Evolutionary conservation across 1,284 basidiomycete species (phyloP).

Genomic region (Moniliophthora roreri): DNA sequence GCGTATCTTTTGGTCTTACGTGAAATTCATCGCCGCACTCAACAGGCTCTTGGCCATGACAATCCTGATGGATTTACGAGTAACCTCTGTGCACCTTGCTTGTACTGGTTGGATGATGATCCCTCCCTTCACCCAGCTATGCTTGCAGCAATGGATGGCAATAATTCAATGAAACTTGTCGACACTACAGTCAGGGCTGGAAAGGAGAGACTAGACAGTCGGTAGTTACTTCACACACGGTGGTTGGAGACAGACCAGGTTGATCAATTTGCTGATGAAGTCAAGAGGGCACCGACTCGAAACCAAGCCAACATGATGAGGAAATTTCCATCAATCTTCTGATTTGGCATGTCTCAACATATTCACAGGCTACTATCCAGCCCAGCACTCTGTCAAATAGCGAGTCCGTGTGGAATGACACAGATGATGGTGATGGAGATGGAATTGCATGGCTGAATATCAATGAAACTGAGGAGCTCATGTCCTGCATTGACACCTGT

Average conservation of each 20-base stretch:
- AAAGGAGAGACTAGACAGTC: conserved; percentile 19
- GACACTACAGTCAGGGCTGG: conserved; percentile 16
- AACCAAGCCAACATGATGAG: background rate
- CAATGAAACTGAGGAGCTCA: conserved; percentile 11
- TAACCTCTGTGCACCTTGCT: background rate
- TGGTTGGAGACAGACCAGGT: conserved; percentile 24
- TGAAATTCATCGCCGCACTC: background rate
- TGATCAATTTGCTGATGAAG: conserved; percentile 31
- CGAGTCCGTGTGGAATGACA: background rate
- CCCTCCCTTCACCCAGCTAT: background rate
- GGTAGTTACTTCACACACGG: conserved; percentile 2
- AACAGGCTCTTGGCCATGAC: background rate
- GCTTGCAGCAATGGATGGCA: conserved; percentile 31
- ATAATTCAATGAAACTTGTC: conserved; percentile 33
- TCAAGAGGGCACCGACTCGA: conserved; percentile 13
- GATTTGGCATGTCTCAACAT: too few relatives aligned
- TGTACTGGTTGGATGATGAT: background rate
- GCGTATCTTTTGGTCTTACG: background rate
- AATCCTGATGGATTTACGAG: background rate
- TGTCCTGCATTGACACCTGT: conserved; percentile 20
- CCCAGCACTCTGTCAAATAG: background rate
- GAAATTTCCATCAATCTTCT: too few relatives aligned
- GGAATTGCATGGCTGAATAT: conserved; percentile 15
- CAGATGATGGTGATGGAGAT: background rate
- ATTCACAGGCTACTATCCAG: background rate